Percentiles rank a stretch among this genome's conserved stretches.
phyloP scores from a whole-genome alignment of 768 basidiomycete species.

The Glaciozyma antarctica region DNA sequence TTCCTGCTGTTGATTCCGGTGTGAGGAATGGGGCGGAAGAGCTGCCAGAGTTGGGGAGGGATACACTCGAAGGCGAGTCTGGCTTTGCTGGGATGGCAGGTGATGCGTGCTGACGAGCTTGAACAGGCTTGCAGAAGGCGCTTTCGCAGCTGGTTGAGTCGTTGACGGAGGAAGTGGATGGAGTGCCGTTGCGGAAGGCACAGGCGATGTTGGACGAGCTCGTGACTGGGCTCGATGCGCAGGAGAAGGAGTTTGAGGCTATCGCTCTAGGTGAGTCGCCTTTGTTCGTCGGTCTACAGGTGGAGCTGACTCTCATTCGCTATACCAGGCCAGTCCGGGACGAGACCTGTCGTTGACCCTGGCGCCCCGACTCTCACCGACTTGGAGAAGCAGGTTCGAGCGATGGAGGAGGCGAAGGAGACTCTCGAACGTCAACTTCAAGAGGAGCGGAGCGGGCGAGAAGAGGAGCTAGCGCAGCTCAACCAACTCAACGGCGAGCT shows the following conservation, averaged over 20 bases:
- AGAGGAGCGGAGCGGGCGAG: conserved; percentile 31
- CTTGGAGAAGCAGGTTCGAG: conserved; percentile 57
- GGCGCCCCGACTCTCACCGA: conserved; percentile 46
- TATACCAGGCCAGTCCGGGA: conserved; percentile 41
- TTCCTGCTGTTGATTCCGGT: conserved; percentile 14
- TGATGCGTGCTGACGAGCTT: neutral
- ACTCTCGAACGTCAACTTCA: conserved; percentile 43
- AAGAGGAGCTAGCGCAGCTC: conserved; percentile 26
- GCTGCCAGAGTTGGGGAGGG: conserved; percentile 47
- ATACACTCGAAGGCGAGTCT: conserved; percentile 62
- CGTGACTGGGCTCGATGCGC: conserved; percentile 63
- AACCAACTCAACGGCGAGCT: conserved; percentile 50
- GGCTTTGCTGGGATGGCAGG: neutral
- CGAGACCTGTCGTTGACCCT: neutral
- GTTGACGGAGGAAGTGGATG: conserved; percentile 11
- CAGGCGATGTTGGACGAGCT: conserved; percentile 58
- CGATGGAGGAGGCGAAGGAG: conserved; percentile 53
- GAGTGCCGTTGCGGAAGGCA: conserved; percentile 54
- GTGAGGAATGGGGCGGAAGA: conserved; percentile 42
- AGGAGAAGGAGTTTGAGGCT: conserved; percentile 72
- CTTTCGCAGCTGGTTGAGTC: conserved; percentile 34
- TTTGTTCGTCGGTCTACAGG: neutral
- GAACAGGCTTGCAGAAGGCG: conserved; percentile 32
- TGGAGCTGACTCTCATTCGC: conserved; percentile 58
- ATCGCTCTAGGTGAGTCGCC: conserved; percentile 50